These are phyloP conservation scores for Mycena galericulata DNA, from an alignment of 768 basidiomycete species.

Conservation along the genomic window DNA sequence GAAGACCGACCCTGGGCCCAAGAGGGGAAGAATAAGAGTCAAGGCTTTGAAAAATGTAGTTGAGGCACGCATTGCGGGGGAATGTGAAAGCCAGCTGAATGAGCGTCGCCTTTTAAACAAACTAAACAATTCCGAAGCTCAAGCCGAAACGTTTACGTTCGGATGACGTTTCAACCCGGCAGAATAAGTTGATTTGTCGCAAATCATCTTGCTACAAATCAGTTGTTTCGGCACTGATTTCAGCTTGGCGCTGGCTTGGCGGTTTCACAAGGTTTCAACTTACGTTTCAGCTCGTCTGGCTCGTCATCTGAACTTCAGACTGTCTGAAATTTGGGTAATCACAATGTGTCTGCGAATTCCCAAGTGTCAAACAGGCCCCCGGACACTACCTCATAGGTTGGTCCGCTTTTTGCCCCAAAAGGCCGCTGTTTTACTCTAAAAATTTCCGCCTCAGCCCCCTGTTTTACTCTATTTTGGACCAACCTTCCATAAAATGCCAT, in stretches of 20 bases:
- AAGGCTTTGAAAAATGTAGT: conserved; percentile 17
- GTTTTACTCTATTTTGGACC: too few relatives aligned
- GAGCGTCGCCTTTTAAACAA: conserved; percentile 12
- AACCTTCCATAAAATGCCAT: too few relatives aligned
- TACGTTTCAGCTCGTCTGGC: neutral
- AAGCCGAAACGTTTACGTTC: conserved; percentile 2
- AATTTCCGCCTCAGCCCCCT: too few relatives aligned
- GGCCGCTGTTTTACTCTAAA: too few relatives aligned
- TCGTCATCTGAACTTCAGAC: conserved; percentile 1
- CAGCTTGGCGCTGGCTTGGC: too few relatives aligned
- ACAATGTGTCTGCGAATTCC: conserved; percentile 4
- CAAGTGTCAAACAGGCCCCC: conserved; percentile 5
- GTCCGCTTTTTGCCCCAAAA: too few relatives aligned
- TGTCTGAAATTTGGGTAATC: conserved; percentile 8
- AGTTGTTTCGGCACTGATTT: neutral
- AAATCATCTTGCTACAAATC: too few relatives aligned
- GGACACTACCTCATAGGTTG: too few relatives aligned
- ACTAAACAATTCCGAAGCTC: conserved; percentile 11
- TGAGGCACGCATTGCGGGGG: conserved; percentile 12
- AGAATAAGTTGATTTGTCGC: conserved; percentile 12
- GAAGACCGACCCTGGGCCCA: conserved; percentile 13
- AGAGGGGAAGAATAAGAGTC: conserved; percentile 19
- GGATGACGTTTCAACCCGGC: too few relatives aligned
- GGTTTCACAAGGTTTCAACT: neutral
- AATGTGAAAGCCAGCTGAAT: conserved; percentile 8